These are phyloP conservation scores for Hyphopichia wangnamkhiaoensis DNA, from an alignment of 1,139 yeast species.

Conservation along the genomic window DNA sequence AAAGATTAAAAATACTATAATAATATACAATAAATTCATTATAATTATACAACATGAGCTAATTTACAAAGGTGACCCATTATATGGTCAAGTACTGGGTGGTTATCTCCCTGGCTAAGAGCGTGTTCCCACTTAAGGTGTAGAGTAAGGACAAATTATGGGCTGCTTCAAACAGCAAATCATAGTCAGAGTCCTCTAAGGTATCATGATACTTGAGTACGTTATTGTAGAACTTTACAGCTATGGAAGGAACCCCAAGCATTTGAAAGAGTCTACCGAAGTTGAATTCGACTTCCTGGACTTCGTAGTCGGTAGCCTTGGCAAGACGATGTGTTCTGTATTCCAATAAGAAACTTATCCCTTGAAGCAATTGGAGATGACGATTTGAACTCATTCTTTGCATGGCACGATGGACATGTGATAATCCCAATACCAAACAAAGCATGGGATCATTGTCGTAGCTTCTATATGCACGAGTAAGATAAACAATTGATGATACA, in stretches of 20 bases:
- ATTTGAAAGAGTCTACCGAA: slow-evolving; percentile 84
- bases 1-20: too few species aligned
- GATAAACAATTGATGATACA: slow-evolving; percentile 72
- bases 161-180: slow-evolving; percentile 76
- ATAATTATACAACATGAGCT: not conserved
- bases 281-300: slow-evolving; percentile 81
- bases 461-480: slow-evolving; percentile 60
- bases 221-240: slow-evolving; percentile 68
- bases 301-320: slow-evolving; percentile 50
- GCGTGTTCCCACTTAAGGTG: slow-evolving; percentile 70
- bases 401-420: slow-evolving; percentile 89
- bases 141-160: slow-evolving; percentile 79
- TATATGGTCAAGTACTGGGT: slow-evolving; percentile 56
- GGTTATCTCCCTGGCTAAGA: slow-evolving; percentile 61
- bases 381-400: slow-evolving; percentile 85
- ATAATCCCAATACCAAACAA: slow-evolving; percentile 70
- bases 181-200: slow-evolving; percentile 40
- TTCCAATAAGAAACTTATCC: slow-evolving; percentile 73
- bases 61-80: not conserved
- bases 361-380: slow-evolving; percentile 85
- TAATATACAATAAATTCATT: too few species aligned
- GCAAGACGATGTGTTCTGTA: slow-evolving; percentile 54
- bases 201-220: slow-evolving; percentile 48
- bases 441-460: slow-evolving; percentile 78
- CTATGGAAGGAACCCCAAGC: slow-evolving; percentile 72